Base-by-base conservation (phyloP, 129 eudicot species). In the Logfia minima region DNA sequence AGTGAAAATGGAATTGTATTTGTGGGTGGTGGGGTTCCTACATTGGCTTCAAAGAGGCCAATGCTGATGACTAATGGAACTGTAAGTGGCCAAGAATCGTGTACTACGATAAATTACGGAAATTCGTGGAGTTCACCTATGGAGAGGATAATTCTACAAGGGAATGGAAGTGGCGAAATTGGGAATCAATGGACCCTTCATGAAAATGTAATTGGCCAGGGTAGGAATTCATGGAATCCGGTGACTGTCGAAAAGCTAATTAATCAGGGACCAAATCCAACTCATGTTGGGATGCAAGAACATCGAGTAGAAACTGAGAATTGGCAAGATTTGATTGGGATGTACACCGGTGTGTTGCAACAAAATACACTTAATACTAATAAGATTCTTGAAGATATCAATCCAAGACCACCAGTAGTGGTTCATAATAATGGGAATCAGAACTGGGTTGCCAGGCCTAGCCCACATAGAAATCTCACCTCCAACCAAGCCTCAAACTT, bases 321-420 rank as follows among this genome's bases (percentile, higher is more conserved):
- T 21, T 87, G 92, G 92, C 71, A 77, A 21, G 92, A 90, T 19
- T 81, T 87, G 81, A 3, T 87, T 0, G 96, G 91, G 39, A 70
- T 85, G 71, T 90, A 87, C 72, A 80, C 80, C 0, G 85, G 76
- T 21, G 58, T 87, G 48, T 81, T 90, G 79, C 83, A 85, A 75
- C 83, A 79, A 34, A 45, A 76, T 43, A 39, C 63, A 4, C 16
- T 58, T 13, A 39, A 56, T 59, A 63, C 51, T 6, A 79, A 26
- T 76, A 77, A 11, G 28, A 67, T 73, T 55, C 56, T 62, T 41
- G 79, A 77, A 66, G 52, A 41, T 45, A 10, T 55, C 10, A 84
- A 26, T 34, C 63, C 31, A 35, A 70, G 52, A 74, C 64, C 18
- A 26, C 67, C 55, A 68, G 21, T 76, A 58, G 2, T 29, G 26